phyloP scores from a whole-genome alignment of 2,329 filamentous ascomycete genomes.

The Fusarium penzigii region DNA sequence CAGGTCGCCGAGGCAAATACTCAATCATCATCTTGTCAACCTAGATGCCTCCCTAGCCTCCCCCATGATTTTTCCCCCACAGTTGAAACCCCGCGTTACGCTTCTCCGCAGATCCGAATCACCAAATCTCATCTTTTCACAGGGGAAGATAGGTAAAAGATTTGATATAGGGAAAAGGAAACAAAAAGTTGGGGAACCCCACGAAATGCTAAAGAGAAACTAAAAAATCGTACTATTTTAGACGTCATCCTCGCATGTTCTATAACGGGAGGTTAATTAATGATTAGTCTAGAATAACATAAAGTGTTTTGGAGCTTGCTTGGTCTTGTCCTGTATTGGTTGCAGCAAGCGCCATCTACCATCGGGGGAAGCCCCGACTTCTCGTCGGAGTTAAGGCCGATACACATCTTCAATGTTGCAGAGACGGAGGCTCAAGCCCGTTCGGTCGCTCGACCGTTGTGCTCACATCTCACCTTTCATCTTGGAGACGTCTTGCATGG shows the following conservation, averaged over 20 bases:
- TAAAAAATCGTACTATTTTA: neutral
- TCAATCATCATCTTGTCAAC: too few species aligned
- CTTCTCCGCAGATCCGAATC: slow-evolving; percentile 22
- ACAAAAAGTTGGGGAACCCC: neutral
- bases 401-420: neutral
- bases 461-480: too few species aligned
- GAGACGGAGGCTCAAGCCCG: slow-evolving; percentile 20
- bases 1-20: slow-evolving; percentile 5
- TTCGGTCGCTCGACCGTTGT: neutral
- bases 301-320: too few species aligned
- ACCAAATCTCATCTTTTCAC: slow-evolving; percentile 8
- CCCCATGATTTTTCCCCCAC: slow-evolving; percentile 24
- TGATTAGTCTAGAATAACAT: too few species aligned
- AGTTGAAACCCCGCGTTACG: slow-evolving; percentile 4
- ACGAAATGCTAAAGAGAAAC: neutral
- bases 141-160: slow-evolving; percentile 2
- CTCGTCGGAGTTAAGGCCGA: too few species aligned
- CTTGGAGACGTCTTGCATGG: too few species aligned
- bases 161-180: too few species aligned
- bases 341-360: too few species aligned
- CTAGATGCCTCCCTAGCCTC: too few species aligned
- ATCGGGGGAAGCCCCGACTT: too few species aligned
- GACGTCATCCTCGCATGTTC: slow-evolving; percentile 11
- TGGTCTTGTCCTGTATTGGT: too few species aligned
- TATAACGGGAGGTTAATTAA: too few species aligned